These are phyloP conservation scores for Rhizopogon roseolus DNA, from an alignment of 768 basidiomycete species.

Conservation along the genomic window DNA sequence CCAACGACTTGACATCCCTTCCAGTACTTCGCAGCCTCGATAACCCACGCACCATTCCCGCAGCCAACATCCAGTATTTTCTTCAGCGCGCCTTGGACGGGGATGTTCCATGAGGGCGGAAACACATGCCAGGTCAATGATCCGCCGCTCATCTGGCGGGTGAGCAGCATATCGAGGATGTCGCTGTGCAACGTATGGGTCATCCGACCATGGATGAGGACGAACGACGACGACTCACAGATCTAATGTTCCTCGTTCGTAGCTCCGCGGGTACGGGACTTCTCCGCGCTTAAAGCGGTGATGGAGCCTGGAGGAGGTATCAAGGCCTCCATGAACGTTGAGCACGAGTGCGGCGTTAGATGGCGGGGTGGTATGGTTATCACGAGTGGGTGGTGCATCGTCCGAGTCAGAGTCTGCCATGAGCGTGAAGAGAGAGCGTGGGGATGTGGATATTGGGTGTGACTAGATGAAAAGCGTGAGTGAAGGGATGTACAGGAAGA, in stretches of 20 bases:
- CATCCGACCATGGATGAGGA: background rate
- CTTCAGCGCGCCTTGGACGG: background rate
- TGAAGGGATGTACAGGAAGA: background rate
- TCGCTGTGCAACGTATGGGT: constrained; percentile 39
- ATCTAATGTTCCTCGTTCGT: constrained; percentile 59
- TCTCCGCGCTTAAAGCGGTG: constrained; percentile 46
- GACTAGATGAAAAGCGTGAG: background rate
- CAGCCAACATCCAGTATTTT: constrained; percentile 64
- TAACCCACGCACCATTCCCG: constrained; percentile 72
- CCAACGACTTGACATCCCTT: constrained; percentile 32
- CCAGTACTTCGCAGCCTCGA: constrained; percentile 62
- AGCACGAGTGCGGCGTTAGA: constrained; percentile 9
- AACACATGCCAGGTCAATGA: constrained; percentile 56
- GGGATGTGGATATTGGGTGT: background rate
- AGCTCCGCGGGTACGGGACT: constrained; percentile 68
- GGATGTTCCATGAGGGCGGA: constrained; percentile 15
- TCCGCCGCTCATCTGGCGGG: constrained; percentile 50
- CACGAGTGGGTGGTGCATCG: background rate
- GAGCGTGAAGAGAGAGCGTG: background rate
- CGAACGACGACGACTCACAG: constrained; percentile 44
- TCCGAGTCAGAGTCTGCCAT: background rate
- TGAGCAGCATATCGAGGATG: constrained; percentile 60
- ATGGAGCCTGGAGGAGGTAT: constrained; percentile 38
- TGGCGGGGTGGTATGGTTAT: background rate
- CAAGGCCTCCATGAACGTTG: constrained; percentile 22